Evolutionary conservation across 257 asterid genomes (phyloP), one percentile per base, ranked within the genome.

Genomic region (Eucommia ulmoides): DNA sequence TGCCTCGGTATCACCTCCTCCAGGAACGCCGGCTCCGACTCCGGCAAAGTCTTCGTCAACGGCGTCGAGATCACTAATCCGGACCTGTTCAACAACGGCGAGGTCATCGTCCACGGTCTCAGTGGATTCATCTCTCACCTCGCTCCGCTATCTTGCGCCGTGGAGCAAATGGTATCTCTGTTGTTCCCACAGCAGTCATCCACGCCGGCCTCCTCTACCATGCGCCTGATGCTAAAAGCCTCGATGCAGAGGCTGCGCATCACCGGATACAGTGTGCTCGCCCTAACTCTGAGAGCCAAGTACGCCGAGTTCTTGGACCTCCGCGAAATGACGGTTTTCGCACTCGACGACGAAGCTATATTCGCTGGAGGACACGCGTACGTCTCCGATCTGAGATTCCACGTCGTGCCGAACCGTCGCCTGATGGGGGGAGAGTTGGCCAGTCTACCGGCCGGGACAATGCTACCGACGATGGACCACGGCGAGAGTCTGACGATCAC

Each of bases 41-140:
- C 29, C 20, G 53, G 24, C 19, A 65, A 52, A 35, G 62, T 88
- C 19, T 88, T 83, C 56, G 53, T 84, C 72, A 77, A 79, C 51
- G 95, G 97, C 19, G 83, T 65, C 0, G 81, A 75, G 20, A 72
- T 88, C 52, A 53, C 68, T 1, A 66, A 63, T 42, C 84, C 79
- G n/a, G 93, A 84, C 20, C 58, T 79, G 35, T 83, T 69, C 88
- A 73, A 81, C 67, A 70, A 79, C 41, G 97, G 93, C 19, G 58
- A 74, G 11, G 1, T 79, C 29, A 53, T 88, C 46, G 50, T 88
- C 55, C 95, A 88, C 35, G 84, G 70, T 2, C 22, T 88, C 7
- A 78, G 62, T 11, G 95, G 97, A 11, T 79, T 65, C 61, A 44
- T 88, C 23, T 51, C 92, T 4, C 92, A 81, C 24, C 67, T 84